Evolutionary conservation across 2,329 filamentous ascomycete genomes (phyloP), one percentile per base, ranked within the genome.

Genomic region (Periconia digitata): DNA sequence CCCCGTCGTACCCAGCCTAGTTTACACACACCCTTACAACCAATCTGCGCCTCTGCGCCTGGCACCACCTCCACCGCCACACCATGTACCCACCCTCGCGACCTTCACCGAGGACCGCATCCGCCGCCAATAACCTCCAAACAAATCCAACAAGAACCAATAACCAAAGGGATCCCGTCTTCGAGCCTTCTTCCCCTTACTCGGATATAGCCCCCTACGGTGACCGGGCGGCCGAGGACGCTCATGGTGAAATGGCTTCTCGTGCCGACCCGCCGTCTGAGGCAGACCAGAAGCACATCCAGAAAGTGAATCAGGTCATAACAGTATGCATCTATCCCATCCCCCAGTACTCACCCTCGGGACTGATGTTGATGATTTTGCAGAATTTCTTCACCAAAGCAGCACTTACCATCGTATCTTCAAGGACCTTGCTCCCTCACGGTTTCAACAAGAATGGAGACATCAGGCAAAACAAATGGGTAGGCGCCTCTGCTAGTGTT

Each of bases 381-480:
- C 63, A 96, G 91, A 96, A 96, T 69, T 94, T 95, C 72, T 89
- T 92, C 70, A 85, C 85, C 58, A 97, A 96, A 76, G 86, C 89
- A 29, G 90, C 91, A 34, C 82, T 94, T 43, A 82, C 94, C 42
- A 86, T 97, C 46, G 76, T 95, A 29, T 88, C 92, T 56, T 88
- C 92, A 8, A 83, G 92, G 58, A 85, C 92, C 54, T 83, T 85
- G 46, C 79, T 95, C 8, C 74, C 85, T 65, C 72, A 81, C 68
- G 67, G 74, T 27, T 81, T 76, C 64, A 79, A 72, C 27, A 80
- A 79, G 60, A 80, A 79, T 53, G 79, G 82, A 17, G 79, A 82
- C 55, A 82, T 83, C 54, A 87, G 86, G 71, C 80, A 87, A 43
- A 95, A 94, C 68, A 90, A 89, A 84, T 95, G 90, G 90, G 90